Base-by-base conservation (phyloP, 2,329 filamentous ascomycete genomes). In the Botrytis medusae region DNA sequence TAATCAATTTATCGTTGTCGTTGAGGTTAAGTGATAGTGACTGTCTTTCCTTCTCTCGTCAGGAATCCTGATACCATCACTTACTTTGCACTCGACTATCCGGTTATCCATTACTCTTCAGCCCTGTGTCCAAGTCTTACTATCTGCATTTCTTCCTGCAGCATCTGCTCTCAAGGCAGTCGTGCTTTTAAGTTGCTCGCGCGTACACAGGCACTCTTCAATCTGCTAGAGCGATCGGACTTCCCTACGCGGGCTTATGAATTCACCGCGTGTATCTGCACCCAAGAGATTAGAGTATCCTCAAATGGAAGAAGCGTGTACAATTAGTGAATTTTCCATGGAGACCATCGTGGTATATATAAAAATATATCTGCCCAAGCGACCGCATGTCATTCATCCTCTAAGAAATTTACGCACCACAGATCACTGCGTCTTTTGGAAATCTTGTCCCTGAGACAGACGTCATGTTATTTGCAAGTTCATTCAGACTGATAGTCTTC, bases 171-270 rank as follows among this genome's bases (percentile, higher is more conserved):
- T 7, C 32, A 18, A 2, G 6, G 3, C 1, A 32, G 54, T 34
- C 34, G 16, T 7, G 9, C 16, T 59, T 34, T 16, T 18, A 34
- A 34, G 4, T 25, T 1, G 12, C 8, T 22, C 34, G 18, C 0
- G 18, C 34, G 8, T 2, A 22, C 6, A 60, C 4, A 32, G 5
- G 6, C 4, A 22, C 29, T 12, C 16, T 34, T 34, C n/a, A 10
- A 2, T 22, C 9, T 4, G 57, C 57, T 9, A 32, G 54, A 2
- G 3, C 4, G 18, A 4, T 18, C 16, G 10, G 6, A 16, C 54
- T 1, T 18, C 7, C 29, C 1, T 14, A 32, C n/a, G 8, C 6
- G 1, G 5, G 10, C 10, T 16, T n/a, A 0, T 54, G 10, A 16
- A 54, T 54, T 54, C 54, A 59, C 29, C 32, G 16, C 16, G 7